Evolutionary conservation across 169 alveolate genomes (phyloP).

Genomic region (Theileria sp.): DNA sequence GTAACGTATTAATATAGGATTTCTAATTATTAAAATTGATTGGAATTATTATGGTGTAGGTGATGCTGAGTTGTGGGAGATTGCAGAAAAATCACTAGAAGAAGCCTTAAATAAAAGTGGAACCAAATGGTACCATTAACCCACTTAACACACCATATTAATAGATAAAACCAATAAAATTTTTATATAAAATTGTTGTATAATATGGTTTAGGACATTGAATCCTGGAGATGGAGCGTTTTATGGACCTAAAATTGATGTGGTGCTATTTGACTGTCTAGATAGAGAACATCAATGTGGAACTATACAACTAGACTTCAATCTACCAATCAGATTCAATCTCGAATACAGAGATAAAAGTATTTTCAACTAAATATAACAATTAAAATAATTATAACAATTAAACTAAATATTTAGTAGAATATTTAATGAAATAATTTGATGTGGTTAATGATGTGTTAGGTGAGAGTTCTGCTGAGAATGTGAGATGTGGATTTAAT

Average conservation of each 20-base stretch:
- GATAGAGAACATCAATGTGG: conserved; percentile 98
- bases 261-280: conserved; percentile 92
- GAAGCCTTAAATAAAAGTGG: conserved; percentile 91
- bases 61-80: conserved; percentile 90
- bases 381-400: background rate
- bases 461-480: conserved; percentile 22
- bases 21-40: background rate
- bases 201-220: conserved; percentile 54
- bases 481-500: conserved; percentile 82
- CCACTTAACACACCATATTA: too few relatives aligned
- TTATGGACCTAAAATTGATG: conserved; percentile 99
- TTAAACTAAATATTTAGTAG: too few relatives aligned
- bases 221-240: conserved; percentile 99
- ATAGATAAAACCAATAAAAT: background rate
- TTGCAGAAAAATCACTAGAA: conserved; percentile 91
- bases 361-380: conserved; percentile 36
- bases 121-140: conserved; percentile 78
- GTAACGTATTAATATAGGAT: background rate
- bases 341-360: conserved; percentile 92
- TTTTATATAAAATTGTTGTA: background rate
- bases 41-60: conserved; percentile 72
- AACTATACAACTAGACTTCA: conserved; percentile 97
- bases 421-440: too few relatives aligned
- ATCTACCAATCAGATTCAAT: conserved; percentile 96
- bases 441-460: conserved; percentile 9